A percentile compares a stretch with the other conserved stretches of the same genome.
Evolutionary conservation across 495 filamentous ascomycete genomes (phyloP).

Genomic region (Penicillium goetzii): DNA sequence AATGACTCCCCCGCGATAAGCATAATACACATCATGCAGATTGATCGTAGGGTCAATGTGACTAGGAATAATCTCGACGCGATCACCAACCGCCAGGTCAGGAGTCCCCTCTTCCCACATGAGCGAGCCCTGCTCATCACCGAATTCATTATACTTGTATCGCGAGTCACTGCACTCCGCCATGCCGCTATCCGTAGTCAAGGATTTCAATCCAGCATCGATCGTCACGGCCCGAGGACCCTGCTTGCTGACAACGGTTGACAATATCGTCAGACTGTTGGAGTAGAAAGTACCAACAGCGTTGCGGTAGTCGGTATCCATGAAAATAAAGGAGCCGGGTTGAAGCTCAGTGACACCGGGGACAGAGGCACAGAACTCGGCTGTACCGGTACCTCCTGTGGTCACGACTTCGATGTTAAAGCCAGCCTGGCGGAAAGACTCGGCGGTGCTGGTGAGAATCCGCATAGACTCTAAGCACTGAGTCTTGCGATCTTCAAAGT

Average conservation of each 20-base stretch:
- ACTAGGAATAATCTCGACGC: slow-evolving; percentile 44
- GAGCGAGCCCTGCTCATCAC: slow-evolving; percentile 44
- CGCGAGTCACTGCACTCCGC: slow-evolving; percentile 42
- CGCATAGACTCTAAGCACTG: slow-evolving; percentile 40
- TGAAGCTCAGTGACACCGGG: slow-evolving; percentile 45
- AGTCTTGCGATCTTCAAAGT: slow-evolving; percentile 32
- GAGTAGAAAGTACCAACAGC: slow-evolving; percentile 43
- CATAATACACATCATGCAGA: slow-evolving; percentile 44
- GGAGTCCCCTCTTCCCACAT: slow-evolving; percentile 38
- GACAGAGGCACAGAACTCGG: slow-evolving; percentile 43
- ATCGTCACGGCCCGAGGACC: slow-evolving; percentile 39
- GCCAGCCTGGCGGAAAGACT: slow-evolving; percentile 34
- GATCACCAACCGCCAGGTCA: slow-evolving; percentile 34
- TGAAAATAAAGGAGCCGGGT: slow-evolving; percentile 48
- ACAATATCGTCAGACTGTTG: slow-evolving; percentile 40
- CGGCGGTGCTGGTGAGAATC: slow-evolving; percentile 35
- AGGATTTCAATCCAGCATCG: slow-evolving; percentile 41
- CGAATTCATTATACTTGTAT: slow-evolving; percentile 39
- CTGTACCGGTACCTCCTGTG: slow-evolving; percentile 42
- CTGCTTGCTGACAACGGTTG: slow-evolving; percentile 43
- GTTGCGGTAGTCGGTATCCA: slow-evolving; percentile 47
- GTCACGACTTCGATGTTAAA: slow-evolving; percentile 41
- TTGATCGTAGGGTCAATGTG: slow-evolving; percentile 48
- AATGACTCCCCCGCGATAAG: slow-evolving; percentile 37
- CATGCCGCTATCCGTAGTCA: slow-evolving; percentile 45